Conservation (phyloP, 2,329 filamentous ascomycete genomes). For the Neurospora crassa region DNA sequence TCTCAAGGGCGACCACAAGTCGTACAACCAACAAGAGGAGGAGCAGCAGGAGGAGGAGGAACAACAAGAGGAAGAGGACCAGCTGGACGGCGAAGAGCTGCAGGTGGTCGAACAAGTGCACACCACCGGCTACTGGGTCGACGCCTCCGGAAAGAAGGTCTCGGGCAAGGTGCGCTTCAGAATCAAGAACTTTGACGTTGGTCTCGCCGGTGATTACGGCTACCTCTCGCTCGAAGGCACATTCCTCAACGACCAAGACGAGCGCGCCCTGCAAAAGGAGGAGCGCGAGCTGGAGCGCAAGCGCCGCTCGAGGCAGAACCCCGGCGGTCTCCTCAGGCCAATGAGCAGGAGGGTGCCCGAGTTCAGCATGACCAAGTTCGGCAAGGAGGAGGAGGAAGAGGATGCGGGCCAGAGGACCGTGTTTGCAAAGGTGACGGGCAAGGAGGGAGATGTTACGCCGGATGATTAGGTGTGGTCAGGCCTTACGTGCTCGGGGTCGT, state of each 20-base stretch:
- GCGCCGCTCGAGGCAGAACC: conserved; percentile 27
- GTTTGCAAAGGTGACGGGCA: conserved; percentile 25
- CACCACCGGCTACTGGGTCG: conserved; percentile 64
- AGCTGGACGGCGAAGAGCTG: conserved; percentile 33
- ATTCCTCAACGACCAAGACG: conserved; percentile 62
- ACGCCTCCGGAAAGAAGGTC: conserved; percentile 59
- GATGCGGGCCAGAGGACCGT: conserved; percentile 24
- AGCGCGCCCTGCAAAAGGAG: conserved; percentile 47
- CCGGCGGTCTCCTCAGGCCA: conserved; percentile 20
- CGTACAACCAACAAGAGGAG: conserved; percentile 13
- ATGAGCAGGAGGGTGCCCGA: conserved; percentile 34
- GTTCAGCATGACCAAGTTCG: conserved; percentile 48
- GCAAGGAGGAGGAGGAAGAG: conserved; percentile 36
- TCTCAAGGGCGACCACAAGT: conserved; percentile 32
- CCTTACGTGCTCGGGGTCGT: conserved; percentile 12
- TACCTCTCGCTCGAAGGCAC: conserved; percentile 83
- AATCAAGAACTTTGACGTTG: conserved; percentile 78
- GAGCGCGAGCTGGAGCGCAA: conserved; percentile 34
- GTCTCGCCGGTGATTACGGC: conserved; percentile 62
- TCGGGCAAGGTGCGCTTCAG: conserved; percentile 64
- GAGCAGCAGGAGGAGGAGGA: conserved; percentile 21
- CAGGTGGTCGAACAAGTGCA: conserved; percentile 43
- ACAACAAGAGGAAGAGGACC: conserved; percentile 22
- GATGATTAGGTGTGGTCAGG: conserved; percentile 21
- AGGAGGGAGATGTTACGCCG: conserved; percentile 18